These are phyloP conservation scores for Dictyostelium discoideum DNA, from an alignment of 78 protist genomes.

Conservation along the genomic window DNA sequence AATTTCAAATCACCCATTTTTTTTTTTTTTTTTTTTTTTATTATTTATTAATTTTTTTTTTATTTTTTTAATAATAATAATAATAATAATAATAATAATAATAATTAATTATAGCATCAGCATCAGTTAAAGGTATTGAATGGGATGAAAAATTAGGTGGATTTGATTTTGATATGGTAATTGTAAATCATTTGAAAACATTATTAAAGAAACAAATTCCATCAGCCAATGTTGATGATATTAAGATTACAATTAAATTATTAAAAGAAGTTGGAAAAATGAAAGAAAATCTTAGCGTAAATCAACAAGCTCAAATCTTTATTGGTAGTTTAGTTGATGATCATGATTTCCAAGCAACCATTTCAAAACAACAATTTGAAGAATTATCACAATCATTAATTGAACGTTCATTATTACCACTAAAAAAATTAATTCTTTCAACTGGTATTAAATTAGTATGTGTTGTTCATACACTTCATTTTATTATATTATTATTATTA, in stretches of 20 bases:
- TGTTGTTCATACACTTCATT: too few species aligned
- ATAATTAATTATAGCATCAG: too few species aligned
- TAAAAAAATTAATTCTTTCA: slow-evolving; percentile 22
- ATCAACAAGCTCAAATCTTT: slow-evolving; percentile 82
- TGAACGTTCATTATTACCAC: slow-evolving; percentile 67
- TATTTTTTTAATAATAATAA: too few species aligned
- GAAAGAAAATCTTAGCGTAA: slow-evolving; percentile 87
- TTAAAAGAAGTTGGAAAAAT: slow-evolving; percentile 81
- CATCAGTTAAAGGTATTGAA: slow-evolving; percentile 32
- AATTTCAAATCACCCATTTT: too few species aligned
- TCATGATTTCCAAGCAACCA: slow-evolving; percentile 52
- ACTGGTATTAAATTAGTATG: slow-evolving; percentile 15
- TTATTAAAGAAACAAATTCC: slow-evolving; percentile 22
- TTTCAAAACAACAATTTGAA: slow-evolving; percentile 83
- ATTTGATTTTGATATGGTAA: slow-evolving; percentile 70
- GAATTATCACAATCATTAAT: slow-evolving; percentile 61
- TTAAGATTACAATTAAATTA: slow-evolving; percentile 77
- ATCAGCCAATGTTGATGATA: slow-evolving; percentile 8
- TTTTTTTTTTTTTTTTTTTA: too few species aligned
- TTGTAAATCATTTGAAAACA: slow-evolving; percentile 71
- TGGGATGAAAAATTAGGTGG: slow-evolving; percentile 88
- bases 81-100: too few species aligned
- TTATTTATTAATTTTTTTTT: too few species aligned
- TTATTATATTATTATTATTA: too few species aligned
- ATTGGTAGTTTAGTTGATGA: slow-evolving; percentile 81